Conservation (phyloP, 2,329 filamentous ascomycete genomes). For the Pestalotiopsis sp. region DNA sequence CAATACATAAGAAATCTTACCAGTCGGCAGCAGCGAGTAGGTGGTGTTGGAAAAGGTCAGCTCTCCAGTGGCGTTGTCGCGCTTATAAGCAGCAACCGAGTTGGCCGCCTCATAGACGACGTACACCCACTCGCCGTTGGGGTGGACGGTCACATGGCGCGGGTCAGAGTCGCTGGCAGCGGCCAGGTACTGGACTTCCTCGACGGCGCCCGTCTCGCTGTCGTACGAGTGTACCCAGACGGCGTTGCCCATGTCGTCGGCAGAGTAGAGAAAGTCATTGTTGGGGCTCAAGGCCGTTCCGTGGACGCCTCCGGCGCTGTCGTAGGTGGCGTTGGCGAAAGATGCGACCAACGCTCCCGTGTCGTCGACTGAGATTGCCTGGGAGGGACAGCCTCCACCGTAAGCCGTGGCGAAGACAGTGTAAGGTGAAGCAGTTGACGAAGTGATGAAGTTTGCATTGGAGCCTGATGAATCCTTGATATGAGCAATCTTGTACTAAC, state of each 20-base stretch:
- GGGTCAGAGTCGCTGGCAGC: constrained; percentile 26
- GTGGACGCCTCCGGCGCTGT: constrained; percentile 26
- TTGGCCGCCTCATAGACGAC: constrained; percentile 30
- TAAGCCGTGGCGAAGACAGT: constrained; percentile 26
- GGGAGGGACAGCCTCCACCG: constrained; percentile 20
- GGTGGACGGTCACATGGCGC: constrained; percentile 30
- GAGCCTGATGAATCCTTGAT: neutral
- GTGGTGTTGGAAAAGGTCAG: constrained; percentile 19
- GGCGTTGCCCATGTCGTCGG: constrained; percentile 33
- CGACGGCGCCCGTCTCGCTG: constrained; percentile 19
- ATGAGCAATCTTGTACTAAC: neutral
- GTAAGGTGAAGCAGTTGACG: constrained; percentile 18
- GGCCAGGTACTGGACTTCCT: constrained; percentile 22
- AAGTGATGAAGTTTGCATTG: constrained; percentile 22
- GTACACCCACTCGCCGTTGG: constrained; percentile 29
- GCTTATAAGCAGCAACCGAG: constrained; percentile 26
- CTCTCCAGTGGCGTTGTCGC: constrained; percentile 23
- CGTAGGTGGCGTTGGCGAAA: constrained; percentile 22
- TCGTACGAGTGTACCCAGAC: constrained; percentile 32
- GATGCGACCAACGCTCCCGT: constrained; percentile 17
- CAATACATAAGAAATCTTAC: neutral
- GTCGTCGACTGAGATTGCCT: constrained; percentile 25
- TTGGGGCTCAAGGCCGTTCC: constrained; percentile 25
- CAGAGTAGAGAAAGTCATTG: constrained; percentile 31
- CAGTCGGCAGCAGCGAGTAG: constrained; percentile 11